phyloP scores from a whole-genome alignment of 768 basidiomycete species.

The Asterophora parasitica region DNA sequence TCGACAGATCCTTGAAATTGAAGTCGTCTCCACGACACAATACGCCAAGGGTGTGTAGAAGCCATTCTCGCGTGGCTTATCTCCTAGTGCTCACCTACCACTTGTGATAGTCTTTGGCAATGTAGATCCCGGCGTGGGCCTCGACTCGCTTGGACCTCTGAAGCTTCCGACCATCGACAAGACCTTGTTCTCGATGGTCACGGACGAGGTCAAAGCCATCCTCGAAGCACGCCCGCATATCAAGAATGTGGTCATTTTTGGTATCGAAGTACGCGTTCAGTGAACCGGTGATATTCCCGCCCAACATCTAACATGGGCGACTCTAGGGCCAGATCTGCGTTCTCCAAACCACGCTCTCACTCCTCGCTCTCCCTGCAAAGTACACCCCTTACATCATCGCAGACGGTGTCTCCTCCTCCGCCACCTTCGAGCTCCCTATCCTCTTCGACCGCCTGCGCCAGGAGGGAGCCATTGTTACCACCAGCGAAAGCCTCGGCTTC shows the following conservation, averaged over 20 bases:
- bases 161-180: slow-evolving; percentile 64
- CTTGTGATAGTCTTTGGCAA: slow-evolving; percentile 56
- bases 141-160: slow-evolving; percentile 47
- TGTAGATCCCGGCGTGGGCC: slow-evolving; percentile 57
- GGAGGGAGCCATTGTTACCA: slow-evolving; percentile 72
- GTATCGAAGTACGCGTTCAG: slow-evolving; percentile 64
- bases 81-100: not conserved
- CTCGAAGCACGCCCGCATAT: slow-evolving; percentile 44
- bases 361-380: slow-evolving; percentile 38
- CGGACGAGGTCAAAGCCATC: slow-evolving; percentile 53
- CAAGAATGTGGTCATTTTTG: slow-evolving; percentile 68
- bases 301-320: not conserved
- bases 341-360: slow-evolving; percentile 74
- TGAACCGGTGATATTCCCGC: not conserved
- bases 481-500: slow-evolving; percentile 79
- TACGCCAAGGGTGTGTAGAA: slow-evolving; percentile 58
- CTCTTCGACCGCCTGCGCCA: slow-evolving; percentile 66
- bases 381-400: slow-evolving; percentile 64
- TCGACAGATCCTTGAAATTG: slow-evolving; percentile 54
- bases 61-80: not conserved
- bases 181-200: slow-evolving; percentile 82
- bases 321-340: slow-evolving; percentile 86
- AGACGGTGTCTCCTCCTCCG: slow-evolving; percentile 81
- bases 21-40: slow-evolving; percentile 82
- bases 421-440: slow-evolving; percentile 72